Evolutionary conservation across 768 basidiomycete species (phyloP), one percentile per base, ranked within the genome.

Genomic region (Pulveroboletus ravenelii): DNA sequence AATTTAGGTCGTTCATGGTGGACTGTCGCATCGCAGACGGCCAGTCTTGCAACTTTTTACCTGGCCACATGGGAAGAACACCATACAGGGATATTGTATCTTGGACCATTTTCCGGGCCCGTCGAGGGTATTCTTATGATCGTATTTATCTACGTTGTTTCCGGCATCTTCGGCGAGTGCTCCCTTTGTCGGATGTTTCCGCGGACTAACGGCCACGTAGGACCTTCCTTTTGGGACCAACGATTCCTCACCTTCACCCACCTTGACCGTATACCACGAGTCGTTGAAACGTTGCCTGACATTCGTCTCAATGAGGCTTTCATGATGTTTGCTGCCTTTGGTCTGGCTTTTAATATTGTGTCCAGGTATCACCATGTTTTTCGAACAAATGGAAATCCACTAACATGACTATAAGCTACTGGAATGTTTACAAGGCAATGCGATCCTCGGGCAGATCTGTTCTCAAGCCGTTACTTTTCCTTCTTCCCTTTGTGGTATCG

Each of bases 1-100:
- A 94, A 95, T 59, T 76, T 97, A 18, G 92, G 90, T 12, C 77
- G 93, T 17, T 93, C 91, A 0, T 98, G 96, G 93, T 98, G 93
- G 95, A 97, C 93, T 0, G 85, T 98, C 31, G 81, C 87, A 0
- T 87, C 87, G 1, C 90, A 94, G 64, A 75, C 78, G 7, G 82
- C 80, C 9, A 79, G 82, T 0, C 71, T 85, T 17, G 80, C 78
- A 34, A 87, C 79, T 65, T 88, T 88, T 65, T 87, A 87, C 65
- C 70, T 87, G 36, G 81, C 82, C 2, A 87, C 85, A 17, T 87
- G 84, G 84, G 85, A 85, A 57, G 81, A 95, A 67, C 92, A 89
- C 61, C 88, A 97, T 59, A 97, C 94, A 2, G 90, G 94, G 25
- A 84, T 88, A 56, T 74, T 98, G 14, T 99, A 85, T 74, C 84